phyloP scores from a whole-genome alignment of 192 early-diverging fungal species.

The Linnemannia exigua region DNA sequence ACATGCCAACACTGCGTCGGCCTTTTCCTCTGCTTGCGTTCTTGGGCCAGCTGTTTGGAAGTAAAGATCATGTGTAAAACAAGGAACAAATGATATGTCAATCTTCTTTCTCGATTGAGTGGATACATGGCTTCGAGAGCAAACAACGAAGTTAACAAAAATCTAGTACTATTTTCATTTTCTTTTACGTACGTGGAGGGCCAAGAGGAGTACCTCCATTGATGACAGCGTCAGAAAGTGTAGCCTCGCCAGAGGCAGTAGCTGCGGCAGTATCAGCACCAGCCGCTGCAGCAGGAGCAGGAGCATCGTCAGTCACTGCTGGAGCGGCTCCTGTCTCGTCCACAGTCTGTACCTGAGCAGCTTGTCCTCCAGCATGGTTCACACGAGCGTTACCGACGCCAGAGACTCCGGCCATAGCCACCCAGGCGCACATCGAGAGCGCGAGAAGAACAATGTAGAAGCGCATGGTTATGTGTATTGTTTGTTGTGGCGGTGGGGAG shows the following conservation, averaged over 20 bases:
- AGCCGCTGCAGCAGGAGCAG: slow-evolving; percentile 10
- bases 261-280: not conserved
- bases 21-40: slow-evolving; percentile 28
- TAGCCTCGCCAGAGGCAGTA: not conserved
- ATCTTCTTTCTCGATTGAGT: not conserved
- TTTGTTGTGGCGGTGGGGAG: not conserved
- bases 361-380: not conserved
- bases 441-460: slow-evolving; percentile 18
- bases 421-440: slow-evolving; percentile 33
- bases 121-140: not conserved
- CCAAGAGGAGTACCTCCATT: not conserved
- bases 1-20: slow-evolving; percentile 25
- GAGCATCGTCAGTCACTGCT: not conserved
- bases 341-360: not conserved
- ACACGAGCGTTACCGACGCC: not conserved
- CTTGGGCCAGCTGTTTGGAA: slow-evolving; percentile 26
- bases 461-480: slow-evolving; percentile 22
- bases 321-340: not conserved
- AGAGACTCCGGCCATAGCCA: slow-evolving; percentile 8
- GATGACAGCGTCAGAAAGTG: not conserved
- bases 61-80: not conserved
- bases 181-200: not conserved
- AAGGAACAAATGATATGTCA: not conserved
- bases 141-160: not conserved
- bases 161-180: not conserved